Evolutionary conservation across 768 basidiomycete species (phyloP).

Genomic region (Inosperma sp.): DNA sequence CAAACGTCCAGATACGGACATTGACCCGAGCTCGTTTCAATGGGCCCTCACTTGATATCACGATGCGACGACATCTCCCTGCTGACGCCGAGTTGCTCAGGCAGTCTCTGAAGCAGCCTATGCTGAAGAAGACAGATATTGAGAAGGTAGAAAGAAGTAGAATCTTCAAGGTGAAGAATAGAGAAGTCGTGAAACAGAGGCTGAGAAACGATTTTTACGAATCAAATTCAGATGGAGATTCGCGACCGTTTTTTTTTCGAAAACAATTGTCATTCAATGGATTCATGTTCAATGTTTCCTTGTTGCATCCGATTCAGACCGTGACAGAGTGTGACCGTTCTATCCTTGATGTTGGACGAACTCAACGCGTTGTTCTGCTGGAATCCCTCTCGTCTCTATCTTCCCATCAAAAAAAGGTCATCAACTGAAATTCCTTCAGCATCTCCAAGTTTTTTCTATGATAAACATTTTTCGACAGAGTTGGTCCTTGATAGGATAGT

Average conservation of each 20-base stretch:
- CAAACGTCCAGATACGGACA: slow-evolving; percentile 83
- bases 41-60: slow-evolving; percentile 88
- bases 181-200: slow-evolving; percentile 95
- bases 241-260: too few species aligned
- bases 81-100: slow-evolving; percentile 79
- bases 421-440: not conserved
- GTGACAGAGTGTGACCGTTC: too few species aligned
- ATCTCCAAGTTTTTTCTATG: not conserved
- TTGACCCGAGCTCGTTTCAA: slow-evolving; percentile 79
- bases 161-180: slow-evolving; percentile 91
- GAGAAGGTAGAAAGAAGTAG: slow-evolving; percentile 86
- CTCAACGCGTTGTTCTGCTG: not conserved
- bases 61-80: slow-evolving; percentile 65
- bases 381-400: not conserved
- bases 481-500: not conserved
- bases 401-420: not conserved
- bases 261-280: too few species aligned
- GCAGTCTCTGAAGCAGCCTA: slow-evolving; percentile 76
- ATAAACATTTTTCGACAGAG: not conserved
- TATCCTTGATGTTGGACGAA: too few species aligned
- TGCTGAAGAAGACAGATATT: slow-evolving; percentile 83
- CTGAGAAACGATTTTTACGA: slow-evolving; percentile 42
- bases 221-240: slow-evolving; percentile 10
- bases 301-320: too few species aligned
- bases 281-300: too few species aligned